Evolutionary conservation across 495 filamentous ascomycete species (phyloP), one percentile per base, ranked within the genome.

Genomic region (Xylaria castorea): DNA sequence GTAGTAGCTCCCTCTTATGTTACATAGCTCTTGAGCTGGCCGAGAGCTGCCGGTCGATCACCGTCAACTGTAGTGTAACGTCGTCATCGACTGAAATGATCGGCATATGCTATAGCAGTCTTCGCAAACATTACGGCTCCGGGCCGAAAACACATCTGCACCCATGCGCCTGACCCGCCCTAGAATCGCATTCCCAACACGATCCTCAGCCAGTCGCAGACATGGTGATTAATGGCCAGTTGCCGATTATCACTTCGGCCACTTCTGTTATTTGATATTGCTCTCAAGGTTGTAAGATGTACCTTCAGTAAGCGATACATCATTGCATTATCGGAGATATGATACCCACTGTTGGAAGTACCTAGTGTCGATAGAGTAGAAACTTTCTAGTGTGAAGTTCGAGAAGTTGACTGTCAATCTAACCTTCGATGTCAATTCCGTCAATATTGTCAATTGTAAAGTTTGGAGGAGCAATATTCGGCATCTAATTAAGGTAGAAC

Each of bases 1-100:
- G 36, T 12, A 20, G n/a, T 42, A 48, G 34, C 50, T 57, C 57
- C 38, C 20, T 34, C 27, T 61, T 4, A 61, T 38, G 58, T 61
- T 61, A 38, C 58, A 61, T 61, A 38, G 58, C 57, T 61, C 34
- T 36, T 18, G 20, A 61, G 30, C 34, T 38, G 58, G 34, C 58
- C 36, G 40, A 44, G n/a, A 57, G 32, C 34, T 68, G 20, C 50
- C 66, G 66, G 66, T 42, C 66, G 66, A 68, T 68, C 66, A 57
- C 27, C 50, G 44, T 22, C 36, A 68, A 27, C 48, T 68, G 66
- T 36, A 22, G 22, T 50, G 66, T 44, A 68, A 50, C 11, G 1
- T 42, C 66, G 38, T 32, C 30, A 42, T 55, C 14, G 50, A 32
- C 25, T 16, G 25, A 55, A 1, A 40, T 22, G 65, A 67, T 67